Conservation (phyloP, 805 yeast genomes). For the Candida sanyiensis region DNA sequence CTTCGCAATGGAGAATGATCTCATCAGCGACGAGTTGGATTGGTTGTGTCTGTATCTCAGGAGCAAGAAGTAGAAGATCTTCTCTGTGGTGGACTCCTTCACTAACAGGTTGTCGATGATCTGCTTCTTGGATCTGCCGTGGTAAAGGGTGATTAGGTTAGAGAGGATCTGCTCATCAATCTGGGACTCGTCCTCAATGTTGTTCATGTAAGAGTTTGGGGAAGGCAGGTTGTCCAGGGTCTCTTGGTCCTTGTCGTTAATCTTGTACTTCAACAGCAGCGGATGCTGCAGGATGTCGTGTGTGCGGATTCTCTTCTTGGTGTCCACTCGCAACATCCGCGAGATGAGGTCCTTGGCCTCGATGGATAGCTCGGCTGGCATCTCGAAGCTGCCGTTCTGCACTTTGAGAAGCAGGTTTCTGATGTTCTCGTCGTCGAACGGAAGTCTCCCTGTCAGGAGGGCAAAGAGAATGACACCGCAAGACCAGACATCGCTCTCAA, state of each 20-base stretch:
- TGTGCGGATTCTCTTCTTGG: conserved; percentile 65
- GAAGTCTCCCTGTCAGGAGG: conserved; percentile 70
- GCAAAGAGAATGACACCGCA: conserved; percentile 83
- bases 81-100: conserved; percentile 61
- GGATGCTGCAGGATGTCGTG: conserved; percentile 71
- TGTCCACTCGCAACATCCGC: conserved; percentile 64
- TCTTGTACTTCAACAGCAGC: conserved; percentile 58
- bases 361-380: conserved; percentile 56
- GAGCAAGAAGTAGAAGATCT: conserved; percentile 71
- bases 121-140: conserved; percentile 58
- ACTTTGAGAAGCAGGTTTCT: conserved; percentile 66
- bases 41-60: conserved; percentile 75
- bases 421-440: conserved; percentile 79
- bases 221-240: conserved; percentile 28
- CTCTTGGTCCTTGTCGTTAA: conserved; percentile 20
- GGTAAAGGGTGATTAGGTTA: conserved; percentile 75
- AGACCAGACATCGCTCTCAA: conserved; percentile 85
- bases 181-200: conserved; percentile 32
- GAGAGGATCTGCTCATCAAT: conserved; percentile 71
- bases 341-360: conserved; percentile 67
- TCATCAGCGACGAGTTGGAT: conserved; percentile 24
- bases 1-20: conserved; percentile 28
- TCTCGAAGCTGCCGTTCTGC: conserved; percentile 66
- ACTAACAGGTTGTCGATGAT: conserved; percentile 51
- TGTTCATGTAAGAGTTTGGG: conserved; percentile 25